Evolutionary conservation across 2,329 filamentous ascomycete genomes (phyloP), one percentile per base, ranked within the genome.

Genomic region (Monosporascus cannonballus): DNA sequence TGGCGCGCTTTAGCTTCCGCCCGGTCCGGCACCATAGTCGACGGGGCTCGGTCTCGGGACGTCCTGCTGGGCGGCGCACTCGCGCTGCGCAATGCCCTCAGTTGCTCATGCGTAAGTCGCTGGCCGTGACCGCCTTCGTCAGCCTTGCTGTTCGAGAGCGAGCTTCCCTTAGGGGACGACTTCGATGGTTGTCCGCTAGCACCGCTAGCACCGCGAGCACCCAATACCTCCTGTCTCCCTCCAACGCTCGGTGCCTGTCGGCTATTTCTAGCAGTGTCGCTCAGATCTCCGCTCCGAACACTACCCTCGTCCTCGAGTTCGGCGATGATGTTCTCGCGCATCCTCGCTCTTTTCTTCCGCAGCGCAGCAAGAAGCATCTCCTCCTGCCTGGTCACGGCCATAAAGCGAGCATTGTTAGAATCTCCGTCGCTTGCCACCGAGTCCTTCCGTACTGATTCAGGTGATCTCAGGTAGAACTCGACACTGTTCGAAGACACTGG

Each of bases 351-450:
- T 69, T 81, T 81, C 58, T 77, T 73, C 8, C 80, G 73, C 42
- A 84, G 70, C 3, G 80, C 80, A 2, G 80, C 76, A 4, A 84
- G 69, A 1, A 84, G 70, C 72, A 81, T 76, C 64, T 83, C 78
- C 55, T 84, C 80, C 55, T 83, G 79, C 4, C 71, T 73, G 0
- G 79, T 83, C 18, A 84, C 78, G 1, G 79, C 77, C 75, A 83
- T 82, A 51, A 82, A 69, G 1, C 79, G 74, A 15, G 68, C 70
- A 42, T 69, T 70, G 46, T 64, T 60, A 24, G 55, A 55, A 46
- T 65, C 69, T 37, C 56, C 57, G n/a, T 47, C 52, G 15, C 59
- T 62, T 11, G 54, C 50, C 30, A 56, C 55, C 17, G 62, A 53
- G 24, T 67, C 63, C 34, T 61, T 68, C n/a, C 61, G 63, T 8